Percentiles rank a stretch among this genome's conserved stretches.
Evolutionary conservation across 2,329 filamentous ascomycete species (phyloP).

Genomic region (Penicillium sp.): DNA sequence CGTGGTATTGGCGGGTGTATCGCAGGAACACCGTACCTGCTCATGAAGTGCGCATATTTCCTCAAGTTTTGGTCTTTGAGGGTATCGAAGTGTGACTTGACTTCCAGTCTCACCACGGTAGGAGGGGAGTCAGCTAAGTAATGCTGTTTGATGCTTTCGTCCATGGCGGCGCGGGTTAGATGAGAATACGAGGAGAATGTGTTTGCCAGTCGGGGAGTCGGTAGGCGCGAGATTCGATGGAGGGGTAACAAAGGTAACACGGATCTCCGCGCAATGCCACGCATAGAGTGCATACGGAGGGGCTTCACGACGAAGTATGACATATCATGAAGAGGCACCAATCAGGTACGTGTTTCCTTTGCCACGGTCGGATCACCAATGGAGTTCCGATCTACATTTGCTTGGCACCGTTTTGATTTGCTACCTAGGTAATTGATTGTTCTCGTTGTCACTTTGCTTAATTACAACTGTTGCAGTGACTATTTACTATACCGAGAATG

Average conservation of each 20-base stretch:
- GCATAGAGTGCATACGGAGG: conserved; percentile 15
- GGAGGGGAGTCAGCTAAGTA: conserved; percentile 89
- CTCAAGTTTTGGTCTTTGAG: conserved; percentile 55
- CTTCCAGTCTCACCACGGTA: conserved; percentile 74
- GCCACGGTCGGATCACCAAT: conserved; percentile 4
- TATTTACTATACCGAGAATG: conserved; percentile 1
- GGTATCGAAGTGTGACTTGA: conserved; percentile 82
- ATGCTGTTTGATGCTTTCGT: conserved; percentile 45
- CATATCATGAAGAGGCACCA: conserved; percentile 14
- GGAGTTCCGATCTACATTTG: conserved; percentile 4
- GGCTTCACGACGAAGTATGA: conserved; percentile 12
- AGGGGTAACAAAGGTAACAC: conserved; percentile 16
- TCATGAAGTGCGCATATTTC: conserved; percentile 84
- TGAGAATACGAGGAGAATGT: conserved; percentile 10
- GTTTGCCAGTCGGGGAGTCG: conserved; percentile 8
- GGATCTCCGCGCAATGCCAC: conserved; percentile 18
- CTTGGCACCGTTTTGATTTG: background rate
- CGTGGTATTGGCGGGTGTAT: background rate
- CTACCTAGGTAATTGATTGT: background rate
- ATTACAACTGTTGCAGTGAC: background rate
- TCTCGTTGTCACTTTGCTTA: background rate
- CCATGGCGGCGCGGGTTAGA: conserved; percentile 25
- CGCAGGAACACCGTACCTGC: conserved; percentile 48
- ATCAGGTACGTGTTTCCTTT: conserved; percentile 10
- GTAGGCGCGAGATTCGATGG: conserved; percentile 6